Conservation (phyloP, 345 rosid species). For the Carallia pectinifolia region DNA sequence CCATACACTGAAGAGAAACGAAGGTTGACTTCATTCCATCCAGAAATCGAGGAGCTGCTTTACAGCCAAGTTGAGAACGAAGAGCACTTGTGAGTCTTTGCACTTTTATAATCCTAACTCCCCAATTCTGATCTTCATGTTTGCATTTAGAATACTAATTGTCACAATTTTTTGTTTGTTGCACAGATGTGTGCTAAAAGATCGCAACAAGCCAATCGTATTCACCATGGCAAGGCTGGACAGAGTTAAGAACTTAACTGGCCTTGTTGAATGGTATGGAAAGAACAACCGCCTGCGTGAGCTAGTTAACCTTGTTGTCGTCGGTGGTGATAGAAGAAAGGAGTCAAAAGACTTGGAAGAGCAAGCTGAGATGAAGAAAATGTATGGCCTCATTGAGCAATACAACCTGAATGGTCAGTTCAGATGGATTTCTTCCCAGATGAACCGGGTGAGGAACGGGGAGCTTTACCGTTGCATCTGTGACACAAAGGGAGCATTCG, state of each 20-base stretch:
- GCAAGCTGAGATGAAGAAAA: slow-evolving; percentile 90
- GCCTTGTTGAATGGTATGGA: slow-evolving; percentile 95
- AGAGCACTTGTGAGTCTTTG: slow-evolving; percentile 60
- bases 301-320: slow-evolving; percentile 78
- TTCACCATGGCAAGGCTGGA: slow-evolving; percentile 97
- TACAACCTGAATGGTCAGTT: slow-evolving; percentile 78
- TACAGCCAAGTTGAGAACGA: slow-evolving; percentile 67
- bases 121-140: neutral
- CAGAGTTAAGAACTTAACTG: slow-evolving; percentile 82
- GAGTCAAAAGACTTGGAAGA: slow-evolving; percentile 89
- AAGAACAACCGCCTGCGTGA: slow-evolving; percentile 68
- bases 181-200: slow-evolving; percentile 74
- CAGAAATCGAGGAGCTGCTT: slow-evolving; percentile 70
- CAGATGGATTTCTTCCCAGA: slow-evolving; percentile 90
- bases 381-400: slow-evolving; percentile 56
- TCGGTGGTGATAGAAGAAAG: slow-evolving; percentile 89
- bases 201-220: slow-evolving; percentile 74
- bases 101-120: neutral
- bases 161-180: neutral
- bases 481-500: slow-evolving; percentile 83
- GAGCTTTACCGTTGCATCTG: slow-evolving; percentile 77
- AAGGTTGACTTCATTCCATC: slow-evolving; percentile 59
- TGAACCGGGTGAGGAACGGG: slow-evolving; percentile 82
- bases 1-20: slow-evolving; percentile 54
- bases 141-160: neutral